These are phyloP conservation scores for Tuctoria greenei DNA, from an alignment of 176 grass and related monocot species.

Conservation along the genomic window DNA sequence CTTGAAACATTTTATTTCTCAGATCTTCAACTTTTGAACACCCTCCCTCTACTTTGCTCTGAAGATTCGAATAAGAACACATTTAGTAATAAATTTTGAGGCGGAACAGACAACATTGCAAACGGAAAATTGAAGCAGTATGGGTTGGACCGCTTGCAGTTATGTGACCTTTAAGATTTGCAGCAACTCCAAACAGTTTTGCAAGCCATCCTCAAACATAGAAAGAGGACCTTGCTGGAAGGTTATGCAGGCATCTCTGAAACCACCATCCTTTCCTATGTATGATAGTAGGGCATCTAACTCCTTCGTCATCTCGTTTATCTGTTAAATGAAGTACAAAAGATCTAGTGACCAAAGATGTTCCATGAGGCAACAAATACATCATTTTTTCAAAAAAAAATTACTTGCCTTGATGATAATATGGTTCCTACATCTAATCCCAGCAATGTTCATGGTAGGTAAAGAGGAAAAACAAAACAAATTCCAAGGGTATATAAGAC, in stretches of 20 bases:
- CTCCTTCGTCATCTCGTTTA: conserved; percentile 78
- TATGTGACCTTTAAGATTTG: conserved; percentile 67
- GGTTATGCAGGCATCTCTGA: conserved; percentile 73
- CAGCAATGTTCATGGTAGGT: background rate
- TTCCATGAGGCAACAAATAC: conserved; percentile 6
- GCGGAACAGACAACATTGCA: background rate
- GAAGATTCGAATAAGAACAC: conserved; percentile 41
- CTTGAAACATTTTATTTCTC: conserved; percentile 85
- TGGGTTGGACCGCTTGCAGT: conserved; percentile 9
- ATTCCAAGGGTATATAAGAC: background rate
- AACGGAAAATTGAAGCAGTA: background rate
- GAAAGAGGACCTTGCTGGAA: conserved; percentile 68
- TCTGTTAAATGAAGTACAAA: conserved; percentile 47
- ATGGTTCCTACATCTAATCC: conserved; percentile 15
- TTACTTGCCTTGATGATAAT: conserved; percentile 16
- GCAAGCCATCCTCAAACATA: conserved; percentile 59
- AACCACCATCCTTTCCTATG: conserved; percentile 84
- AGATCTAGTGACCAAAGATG: conserved; percentile 9
- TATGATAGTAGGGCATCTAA: conserved; percentile 63
- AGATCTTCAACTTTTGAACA: conserved; percentile 75
- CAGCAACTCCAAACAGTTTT: conserved; percentile 58
- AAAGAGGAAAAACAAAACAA: conserved; percentile 24
- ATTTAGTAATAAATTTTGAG: conserved; percentile 31
- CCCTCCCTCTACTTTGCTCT: conserved; percentile 72
- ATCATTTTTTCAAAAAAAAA: conserved; percentile 25